Evolutionary conservation across 306 rosid genomes (phyloP).

Genomic region (Glycine latifolia): DNA sequence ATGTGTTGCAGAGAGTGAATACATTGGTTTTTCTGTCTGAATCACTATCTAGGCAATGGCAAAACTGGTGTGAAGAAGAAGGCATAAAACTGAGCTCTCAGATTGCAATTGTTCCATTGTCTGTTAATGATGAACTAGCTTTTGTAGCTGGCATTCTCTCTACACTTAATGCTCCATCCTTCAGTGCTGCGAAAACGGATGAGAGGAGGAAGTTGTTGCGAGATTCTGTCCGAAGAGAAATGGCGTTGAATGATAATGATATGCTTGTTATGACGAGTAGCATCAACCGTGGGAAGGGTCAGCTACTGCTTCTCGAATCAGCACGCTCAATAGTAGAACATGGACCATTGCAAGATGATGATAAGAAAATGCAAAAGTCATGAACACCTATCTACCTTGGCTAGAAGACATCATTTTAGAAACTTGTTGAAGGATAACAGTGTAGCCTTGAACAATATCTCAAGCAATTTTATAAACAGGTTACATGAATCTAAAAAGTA

Average conservation of each 20-base stretch:
- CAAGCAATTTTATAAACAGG: conserved; percentile 42
- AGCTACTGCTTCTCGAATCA: conserved; percentile 79
- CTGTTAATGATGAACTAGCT: conserved; percentile 87
- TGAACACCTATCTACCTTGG: conserved; percentile 50
- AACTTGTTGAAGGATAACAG: conserved; percentile 44
- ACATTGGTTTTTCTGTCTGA: conserved; percentile 77
- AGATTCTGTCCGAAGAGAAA: conserved; percentile 73
- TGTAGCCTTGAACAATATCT: conserved; percentile 47
- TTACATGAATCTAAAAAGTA: conserved; percentile 38
- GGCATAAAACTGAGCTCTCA: conserved; percentile 64
- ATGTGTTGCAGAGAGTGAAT: conserved; percentile 72
- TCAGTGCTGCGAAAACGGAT: conserved; percentile 62
- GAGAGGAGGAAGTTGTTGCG: conserved; percentile 70
- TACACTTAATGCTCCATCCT: conserved; percentile 66
- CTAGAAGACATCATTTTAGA: conserved; percentile 65
- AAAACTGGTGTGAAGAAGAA: conserved; percentile 85
- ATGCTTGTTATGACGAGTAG: conserved; percentile 88
- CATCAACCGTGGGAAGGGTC: conserved; percentile 94
- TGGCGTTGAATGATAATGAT: conserved; percentile 74
- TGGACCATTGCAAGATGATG: conserved; percentile 43
- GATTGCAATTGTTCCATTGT: conserved; percentile 76
- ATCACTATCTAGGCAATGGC: conserved; percentile 81
- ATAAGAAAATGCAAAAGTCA: conserved; percentile 46
- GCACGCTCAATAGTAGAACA: conserved; percentile 56
- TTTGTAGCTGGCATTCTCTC: conserved; percentile 76